These are phyloP conservation scores for Laguncularia racemosa DNA, from an alignment of 345 rosid species.

Conservation along the genomic window DNA sequence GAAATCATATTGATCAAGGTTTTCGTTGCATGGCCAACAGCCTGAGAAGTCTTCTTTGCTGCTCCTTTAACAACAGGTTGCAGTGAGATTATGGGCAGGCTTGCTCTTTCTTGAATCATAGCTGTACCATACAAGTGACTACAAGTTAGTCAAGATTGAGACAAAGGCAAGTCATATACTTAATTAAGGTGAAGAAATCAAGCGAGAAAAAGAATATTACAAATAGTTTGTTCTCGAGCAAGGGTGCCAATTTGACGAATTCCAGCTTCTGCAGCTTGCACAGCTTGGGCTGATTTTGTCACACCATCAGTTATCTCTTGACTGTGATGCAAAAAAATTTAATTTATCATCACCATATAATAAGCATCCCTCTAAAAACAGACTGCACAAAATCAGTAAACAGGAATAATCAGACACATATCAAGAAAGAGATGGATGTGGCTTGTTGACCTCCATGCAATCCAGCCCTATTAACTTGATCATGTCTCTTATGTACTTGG, in stretches of 20 bases:
- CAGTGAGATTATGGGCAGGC: conserved; percentile 65
- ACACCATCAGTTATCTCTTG: conserved; percentile 87
- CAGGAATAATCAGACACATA: no score
- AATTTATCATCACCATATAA: not conserved
- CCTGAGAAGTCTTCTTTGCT: conserved; percentile 68
- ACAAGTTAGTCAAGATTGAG: conserved; percentile 3
- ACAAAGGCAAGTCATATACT: not conserved
- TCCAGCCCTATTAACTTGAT: no score
- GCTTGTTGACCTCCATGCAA: no score
- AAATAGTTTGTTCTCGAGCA: conserved; percentile 75
- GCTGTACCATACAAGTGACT: conserved; percentile 36
- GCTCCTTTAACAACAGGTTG: conserved; percentile 77
- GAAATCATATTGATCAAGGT: conserved; percentile 55
- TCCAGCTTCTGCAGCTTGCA: conserved; percentile 89
- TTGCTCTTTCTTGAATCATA: conserved; percentile 88
- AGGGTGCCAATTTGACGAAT: conserved; percentile 66
- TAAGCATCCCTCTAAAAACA: no score
- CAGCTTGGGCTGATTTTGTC: conserved; percentile 83
- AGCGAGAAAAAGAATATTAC: conserved; percentile 19
- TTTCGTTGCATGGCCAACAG: conserved; percentile 78
- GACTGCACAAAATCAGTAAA: no score
- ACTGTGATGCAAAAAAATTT: conserved; percentile 31
- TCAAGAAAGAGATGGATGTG: no score
- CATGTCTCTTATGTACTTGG: no score
- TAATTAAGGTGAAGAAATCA: not conserved